phyloP scores from a whole-genome alignment of 2,329 filamentous ascomycete species.

The Alternaria gansuensis region DNA sequence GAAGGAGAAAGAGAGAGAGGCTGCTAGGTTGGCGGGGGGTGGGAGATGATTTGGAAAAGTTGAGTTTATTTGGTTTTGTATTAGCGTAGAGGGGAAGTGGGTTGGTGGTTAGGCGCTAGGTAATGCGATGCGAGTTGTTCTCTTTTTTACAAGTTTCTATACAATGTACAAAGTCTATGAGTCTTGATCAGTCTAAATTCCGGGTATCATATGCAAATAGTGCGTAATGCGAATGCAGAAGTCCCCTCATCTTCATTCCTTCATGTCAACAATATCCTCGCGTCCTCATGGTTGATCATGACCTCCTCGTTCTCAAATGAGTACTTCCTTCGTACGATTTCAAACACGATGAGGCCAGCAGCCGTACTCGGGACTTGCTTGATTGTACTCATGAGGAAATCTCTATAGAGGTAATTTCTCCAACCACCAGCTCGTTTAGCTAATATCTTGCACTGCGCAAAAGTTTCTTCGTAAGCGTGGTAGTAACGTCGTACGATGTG shows the following conservation, averaged over 20 bases:
- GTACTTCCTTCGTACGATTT: constrained; percentile 77
- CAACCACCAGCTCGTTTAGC: constrained; percentile 68
- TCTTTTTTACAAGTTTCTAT: background rate
- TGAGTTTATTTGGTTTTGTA: background rate
- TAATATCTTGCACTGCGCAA: constrained; percentile 66
- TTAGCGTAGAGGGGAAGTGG: background rate
- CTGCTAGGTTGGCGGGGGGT: too few relatives aligned
- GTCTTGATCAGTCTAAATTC: constrained; percentile 13
- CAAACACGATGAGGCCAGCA: constrained; percentile 80
- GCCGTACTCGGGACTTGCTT: constrained; percentile 79
- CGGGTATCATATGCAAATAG: constrained; percentile 29
- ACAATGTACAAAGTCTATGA: background rate
- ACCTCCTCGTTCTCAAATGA: constrained; percentile 67
- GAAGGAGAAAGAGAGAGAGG: background rate
- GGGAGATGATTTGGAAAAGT: too few relatives aligned
- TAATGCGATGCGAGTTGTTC: constrained; percentile 3
- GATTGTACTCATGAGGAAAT: constrained; percentile 76
- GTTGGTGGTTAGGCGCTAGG: background rate
- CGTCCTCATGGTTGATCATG: constrained; percentile 67
- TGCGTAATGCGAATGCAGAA: background rate
- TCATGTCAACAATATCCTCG: constrained; percentile 70
- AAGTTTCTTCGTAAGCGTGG: constrained; percentile 74
- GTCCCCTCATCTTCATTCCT: background rate
- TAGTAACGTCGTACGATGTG: constrained; percentile 69
- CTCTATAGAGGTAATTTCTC: constrained; percentile 72